phyloP scores from a whole-genome alignment of 768 basidiomycete genomes.

The Lyophyllum decastes region DNA sequence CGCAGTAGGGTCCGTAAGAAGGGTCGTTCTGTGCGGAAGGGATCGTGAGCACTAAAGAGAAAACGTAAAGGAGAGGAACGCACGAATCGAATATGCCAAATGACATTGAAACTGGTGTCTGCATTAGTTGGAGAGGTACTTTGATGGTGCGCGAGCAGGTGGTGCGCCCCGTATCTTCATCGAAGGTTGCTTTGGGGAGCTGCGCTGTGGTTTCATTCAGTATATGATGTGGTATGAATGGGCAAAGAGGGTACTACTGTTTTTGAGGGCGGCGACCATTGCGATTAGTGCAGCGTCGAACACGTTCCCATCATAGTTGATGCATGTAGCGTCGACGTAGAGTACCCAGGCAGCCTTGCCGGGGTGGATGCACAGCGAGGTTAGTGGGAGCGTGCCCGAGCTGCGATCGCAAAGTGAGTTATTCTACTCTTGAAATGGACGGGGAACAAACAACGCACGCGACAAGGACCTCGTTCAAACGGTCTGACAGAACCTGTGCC shows the following conservation, averaged over 20 bases:
- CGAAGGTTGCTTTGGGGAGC: slow-evolving; percentile 70
- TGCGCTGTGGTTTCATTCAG: slow-evolving; percentile 44
- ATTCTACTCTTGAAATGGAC: background rate
- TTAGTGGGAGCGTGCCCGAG: slow-evolving; percentile 62
- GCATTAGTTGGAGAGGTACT: slow-evolving; percentile 47
- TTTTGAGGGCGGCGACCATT: slow-evolving; percentile 82
- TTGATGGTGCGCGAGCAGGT: slow-evolving; percentile 56
- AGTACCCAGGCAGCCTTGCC: slow-evolving; percentile 88
- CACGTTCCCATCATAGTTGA: slow-evolving; percentile 96
- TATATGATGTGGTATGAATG: background rate
- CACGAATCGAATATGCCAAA: slow-evolving; percentile 88
- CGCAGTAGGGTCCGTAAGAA: slow-evolving; percentile 83
- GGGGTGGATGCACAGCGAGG: slow-evolving; percentile 76
- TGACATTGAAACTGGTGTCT: slow-evolving; percentile 52
- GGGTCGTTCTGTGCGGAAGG: slow-evolving; percentile 4
- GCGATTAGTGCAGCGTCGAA: slow-evolving; percentile 90
- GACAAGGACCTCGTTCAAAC: slow-evolving; percentile 76
- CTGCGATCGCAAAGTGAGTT: slow-evolving; percentile 35
- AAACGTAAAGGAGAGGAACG: slow-evolving; percentile 26
- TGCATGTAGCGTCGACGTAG: slow-evolving; percentile 94
- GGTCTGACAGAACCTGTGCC: slow-evolving; percentile 86
- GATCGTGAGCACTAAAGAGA: background rate
- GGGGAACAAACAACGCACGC: slow-evolving; percentile 47
- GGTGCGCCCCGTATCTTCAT: slow-evolving; percentile 66
- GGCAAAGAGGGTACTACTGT: slow-evolving; percentile 55